phyloP scores from a whole-genome alignment of 2,329 filamentous ascomycete species.

The Epichloe amarillans region DNA sequence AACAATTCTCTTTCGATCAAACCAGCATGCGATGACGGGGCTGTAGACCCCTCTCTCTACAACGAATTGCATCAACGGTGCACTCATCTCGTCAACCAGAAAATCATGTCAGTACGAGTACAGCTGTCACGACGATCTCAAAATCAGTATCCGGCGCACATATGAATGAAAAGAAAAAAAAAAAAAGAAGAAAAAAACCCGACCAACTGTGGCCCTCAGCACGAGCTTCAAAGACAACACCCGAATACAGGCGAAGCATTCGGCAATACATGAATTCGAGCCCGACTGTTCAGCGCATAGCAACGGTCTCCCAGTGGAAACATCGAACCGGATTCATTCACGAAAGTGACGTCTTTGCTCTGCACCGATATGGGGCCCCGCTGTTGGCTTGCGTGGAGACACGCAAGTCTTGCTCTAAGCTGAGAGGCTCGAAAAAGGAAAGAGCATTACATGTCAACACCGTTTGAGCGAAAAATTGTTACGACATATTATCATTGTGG shows the following conservation, averaged over 20 bases:
- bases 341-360: neutral
- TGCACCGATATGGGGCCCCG: neutral
- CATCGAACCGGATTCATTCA: neutral
- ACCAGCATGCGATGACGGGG: constrained; percentile 34
- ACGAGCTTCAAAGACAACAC: neutral
- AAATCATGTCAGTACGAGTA: neutral
- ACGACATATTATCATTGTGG: constrained; percentile 1
- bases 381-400: neutral
- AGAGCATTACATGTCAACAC: neutral
- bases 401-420: constrained; percentile 1
- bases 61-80: neutral
- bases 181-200: neutral
- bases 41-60: neutral
- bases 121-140: neutral
- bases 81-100: neutral
- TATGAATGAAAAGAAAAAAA: neutral
- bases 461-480: constrained; percentile 2
- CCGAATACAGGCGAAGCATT: neutral
- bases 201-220: neutral
- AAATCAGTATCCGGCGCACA: neutral
- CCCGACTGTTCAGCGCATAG: neutral
- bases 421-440: neutral
- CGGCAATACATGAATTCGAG: neutral
- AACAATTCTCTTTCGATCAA: constrained; percentile 63
- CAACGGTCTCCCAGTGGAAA: neutral